These are phyloP conservation scores for Arthrobotrys conoides DNA, from an alignment of 2,329 filamentous ascomycete species.

Conservation along the genomic window DNA sequence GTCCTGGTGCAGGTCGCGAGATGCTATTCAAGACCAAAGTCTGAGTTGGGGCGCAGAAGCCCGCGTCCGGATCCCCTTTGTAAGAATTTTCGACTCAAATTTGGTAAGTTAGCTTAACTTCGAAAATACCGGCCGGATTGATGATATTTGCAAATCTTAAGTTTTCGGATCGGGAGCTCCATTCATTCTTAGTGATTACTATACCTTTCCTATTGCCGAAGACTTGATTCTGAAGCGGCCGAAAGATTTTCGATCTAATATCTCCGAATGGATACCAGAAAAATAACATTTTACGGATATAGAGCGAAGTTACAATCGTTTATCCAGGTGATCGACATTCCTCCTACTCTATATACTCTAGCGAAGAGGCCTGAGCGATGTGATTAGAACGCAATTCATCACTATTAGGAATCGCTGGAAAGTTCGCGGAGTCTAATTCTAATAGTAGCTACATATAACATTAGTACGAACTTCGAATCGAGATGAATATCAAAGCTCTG, in stretches of 20 bases:
- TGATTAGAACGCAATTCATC: neutral
- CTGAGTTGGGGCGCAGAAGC: conserved; percentile 21
- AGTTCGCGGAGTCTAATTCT: neutral
- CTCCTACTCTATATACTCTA: conserved; percentile 34
- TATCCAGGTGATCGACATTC: conserved; percentile 34
- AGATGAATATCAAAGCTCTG: neutral
- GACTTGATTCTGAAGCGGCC: neutral
- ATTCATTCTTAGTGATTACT: neutral
- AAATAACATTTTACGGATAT: neutral
- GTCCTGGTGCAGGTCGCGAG: neutral
- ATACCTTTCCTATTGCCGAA: conserved; percentile 17
- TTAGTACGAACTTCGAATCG: neutral
- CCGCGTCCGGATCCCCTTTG: neutral
- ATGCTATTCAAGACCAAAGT: conserved; percentile 17
- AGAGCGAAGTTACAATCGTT: neutral
- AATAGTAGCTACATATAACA: no score
- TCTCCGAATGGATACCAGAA: conserved; percentile 10
- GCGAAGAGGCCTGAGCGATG: conserved; percentile 41
- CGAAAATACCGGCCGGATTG: neutral
- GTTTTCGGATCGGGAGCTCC: conserved; percentile 11
- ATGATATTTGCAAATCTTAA: neutral
- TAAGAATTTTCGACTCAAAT: neutral
- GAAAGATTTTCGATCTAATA: conserved; percentile 1
- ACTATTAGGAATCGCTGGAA: neutral
- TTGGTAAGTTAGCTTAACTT: neutral